Evolutionary conservation across 345 rosid genomes (phyloP), one percentile per base, ranked within the genome.

Genomic region (Aquilaria sinensis): DNA sequence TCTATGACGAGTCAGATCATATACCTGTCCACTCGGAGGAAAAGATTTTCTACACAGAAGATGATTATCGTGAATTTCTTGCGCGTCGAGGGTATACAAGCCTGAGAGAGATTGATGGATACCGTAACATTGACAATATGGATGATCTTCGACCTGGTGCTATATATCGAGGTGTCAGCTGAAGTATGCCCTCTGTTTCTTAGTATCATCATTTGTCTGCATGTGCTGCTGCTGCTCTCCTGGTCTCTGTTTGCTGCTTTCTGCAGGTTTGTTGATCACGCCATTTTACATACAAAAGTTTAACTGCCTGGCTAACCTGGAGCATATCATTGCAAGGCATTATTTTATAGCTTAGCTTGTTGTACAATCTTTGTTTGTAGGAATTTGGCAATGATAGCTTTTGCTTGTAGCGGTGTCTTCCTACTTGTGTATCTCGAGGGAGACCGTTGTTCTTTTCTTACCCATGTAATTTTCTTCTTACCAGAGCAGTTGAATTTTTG

Each of bases 101-200:
- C 66, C 75, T 91, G 45, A 85, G 97, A 70, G 97, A 86, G 71
- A 77, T 80, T 58, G 90, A 88, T 70, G 96, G 93, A 12, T 90
- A 85, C 67, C 81, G 96, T 76, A 87, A 79, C 70, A 62, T 89
- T 23, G 90, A 91, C 53, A 86, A 76, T 66, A 87, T 94, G 93
- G 97, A 94, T 67, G 97, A 94, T 71, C 87, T 94, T 74, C 88
- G 86, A 61, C 83, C 89, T 1, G 89, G 90, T 71, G 88, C 78
- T 0, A 60, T 88, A 37, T 94, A 94, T 61, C 85, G 96, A 3
- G 97, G 97, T 30, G 82, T 81, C 53, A 81, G 68, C 69, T 87
- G 79, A 87, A 63, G 59, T 51, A 8, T 58, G 11, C 9, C 12
- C 32, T n/a, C 64, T 57, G 63, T 45, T 31, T 55, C 46, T 31